Conservation (phyloP, 2,329 filamentous ascomycete species). For the Fusarium musae region DNA sequence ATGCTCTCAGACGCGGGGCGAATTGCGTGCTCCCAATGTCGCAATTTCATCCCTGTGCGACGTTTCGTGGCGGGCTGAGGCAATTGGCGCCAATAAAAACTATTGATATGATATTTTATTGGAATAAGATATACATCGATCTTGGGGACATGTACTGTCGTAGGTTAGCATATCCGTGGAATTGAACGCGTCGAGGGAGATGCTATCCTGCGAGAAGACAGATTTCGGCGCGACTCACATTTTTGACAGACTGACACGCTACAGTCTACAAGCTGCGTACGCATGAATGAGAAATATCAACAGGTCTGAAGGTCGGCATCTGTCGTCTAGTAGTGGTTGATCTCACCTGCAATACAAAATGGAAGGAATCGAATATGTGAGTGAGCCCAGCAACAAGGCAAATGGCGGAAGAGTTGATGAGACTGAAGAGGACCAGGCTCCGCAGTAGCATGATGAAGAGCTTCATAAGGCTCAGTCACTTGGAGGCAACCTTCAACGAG, state of each 20-base stretch:
- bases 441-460: rapidly evolving
- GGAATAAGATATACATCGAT: rapidly evolving
- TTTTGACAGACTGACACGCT: neutral
- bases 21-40: neutral
- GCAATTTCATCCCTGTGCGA: neutral
- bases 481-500: neutral
- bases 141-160: rapidly evolving
- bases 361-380: too few species aligned
- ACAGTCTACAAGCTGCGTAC: rapidly evolving
- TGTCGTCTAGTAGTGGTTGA: neutral
- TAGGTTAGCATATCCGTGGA: neutral
- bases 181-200: too few species aligned
- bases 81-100: neutral
- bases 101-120: neutral
- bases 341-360: rapidly evolving
- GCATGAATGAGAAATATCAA: rapidly evolving
- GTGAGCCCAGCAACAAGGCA: rapidly evolving
- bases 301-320: rapidly evolving
- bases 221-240: neutral
- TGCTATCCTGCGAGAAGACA: neutral
- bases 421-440: neutral
- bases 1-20: neutral
- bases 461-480: rapidly evolving
- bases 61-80: neutral
- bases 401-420: neutral